Evolutionary conservation across 2,329 filamentous ascomycete species (phyloP).

Genomic region (Hymenoscyphus scutula): DNA sequence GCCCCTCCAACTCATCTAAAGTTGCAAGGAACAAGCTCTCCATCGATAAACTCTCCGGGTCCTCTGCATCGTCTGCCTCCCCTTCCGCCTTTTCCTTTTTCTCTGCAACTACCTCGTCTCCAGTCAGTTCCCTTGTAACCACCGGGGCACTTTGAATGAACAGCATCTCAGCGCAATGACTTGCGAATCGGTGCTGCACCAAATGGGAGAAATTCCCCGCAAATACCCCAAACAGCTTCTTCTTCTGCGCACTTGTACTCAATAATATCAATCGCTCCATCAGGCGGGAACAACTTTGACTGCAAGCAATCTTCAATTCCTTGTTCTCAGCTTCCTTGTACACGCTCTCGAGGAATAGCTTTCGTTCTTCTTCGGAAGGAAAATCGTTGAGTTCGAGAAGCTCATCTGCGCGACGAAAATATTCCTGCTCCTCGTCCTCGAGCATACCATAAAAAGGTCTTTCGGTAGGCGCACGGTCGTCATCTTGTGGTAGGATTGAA

Average conservation of each 20-base stretch:
- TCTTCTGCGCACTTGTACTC: constrained; percentile 76
- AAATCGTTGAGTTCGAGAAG: constrained; percentile 90
- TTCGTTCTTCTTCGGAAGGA: constrained; percentile 68
- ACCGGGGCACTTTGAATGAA: constrained; percentile 80
- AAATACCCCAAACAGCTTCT: constrained; percentile 82
- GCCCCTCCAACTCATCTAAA: constrained; percentile 82
- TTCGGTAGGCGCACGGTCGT: constrained; percentile 26
- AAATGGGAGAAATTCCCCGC: constrained; percentile 83
- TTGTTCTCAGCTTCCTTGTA: constrained; percentile 86
- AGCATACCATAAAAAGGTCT: constrained; percentile 82
- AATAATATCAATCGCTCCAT: constrained; percentile 89
- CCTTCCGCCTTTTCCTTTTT: constrained; percentile 45
- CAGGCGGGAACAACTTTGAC: constrained; percentile 89
- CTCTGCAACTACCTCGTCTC: constrained; percentile 39
- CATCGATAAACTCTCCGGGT: constrained; percentile 46
- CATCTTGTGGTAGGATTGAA: constrained; percentile 21
- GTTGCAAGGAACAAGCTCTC: constrained; percentile 82
- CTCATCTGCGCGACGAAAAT: constrained; percentile 87
- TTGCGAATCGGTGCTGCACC: constrained; percentile 92
- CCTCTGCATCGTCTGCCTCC: constrained; percentile 34
- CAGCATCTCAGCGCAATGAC: constrained; percentile 93
- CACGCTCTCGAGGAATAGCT: constrained; percentile 74
- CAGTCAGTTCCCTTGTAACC: constrained; percentile 68
- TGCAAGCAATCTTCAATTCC: constrained; percentile 93
- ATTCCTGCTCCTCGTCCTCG: constrained; percentile 89